Percentiles rank a stretch among this genome's conserved stretches.
Evolutionary conservation across 768 basidiomycete species (phyloP).

Genomic region (Galerina marginata): DNA sequence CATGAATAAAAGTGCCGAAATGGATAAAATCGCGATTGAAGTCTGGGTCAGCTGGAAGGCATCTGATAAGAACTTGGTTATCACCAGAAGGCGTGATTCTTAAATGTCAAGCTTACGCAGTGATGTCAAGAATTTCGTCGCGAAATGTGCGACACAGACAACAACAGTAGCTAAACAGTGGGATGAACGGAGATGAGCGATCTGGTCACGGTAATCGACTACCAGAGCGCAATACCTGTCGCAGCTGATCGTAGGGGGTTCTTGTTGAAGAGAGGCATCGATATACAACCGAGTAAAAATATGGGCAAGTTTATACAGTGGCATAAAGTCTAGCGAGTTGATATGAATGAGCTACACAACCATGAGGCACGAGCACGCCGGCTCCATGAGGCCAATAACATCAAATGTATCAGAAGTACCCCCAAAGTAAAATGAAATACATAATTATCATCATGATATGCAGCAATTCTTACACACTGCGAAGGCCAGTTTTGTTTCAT

Average conservation of each 20-base stretch:
- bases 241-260: conserved; percentile 51
- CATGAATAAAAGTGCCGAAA: conserved; percentile 70
- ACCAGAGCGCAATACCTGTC: conserved; percentile 36
- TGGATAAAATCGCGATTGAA: conserved; percentile 71
- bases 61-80: conserved; percentile 40
- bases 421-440: conserved; percentile 17
- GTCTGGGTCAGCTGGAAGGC: conserved; percentile 74
- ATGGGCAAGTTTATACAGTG: neutral
- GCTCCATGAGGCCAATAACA: conserved; percentile 24
- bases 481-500: conserved; percentile 8
- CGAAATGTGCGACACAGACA: conserved; percentile 52
- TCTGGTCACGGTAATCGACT: neutral
- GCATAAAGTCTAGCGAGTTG: conserved; percentile 15
- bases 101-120: conserved; percentile 39
- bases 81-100: neutral
- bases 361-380: conserved; percentile 24
- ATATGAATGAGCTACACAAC: conserved; percentile 16
- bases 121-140: conserved; percentile 55
- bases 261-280: conserved; percentile 58
- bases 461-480: neutral
- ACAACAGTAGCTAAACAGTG: conserved; percentile 47
- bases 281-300: neutral
- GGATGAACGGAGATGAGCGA: neutral
- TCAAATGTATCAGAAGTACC: conserved; percentile 1
- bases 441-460: conserved; percentile 14